phyloP scores from a whole-genome alignment of 345 rosid species.

The Lepidium aucheri region DNA sequence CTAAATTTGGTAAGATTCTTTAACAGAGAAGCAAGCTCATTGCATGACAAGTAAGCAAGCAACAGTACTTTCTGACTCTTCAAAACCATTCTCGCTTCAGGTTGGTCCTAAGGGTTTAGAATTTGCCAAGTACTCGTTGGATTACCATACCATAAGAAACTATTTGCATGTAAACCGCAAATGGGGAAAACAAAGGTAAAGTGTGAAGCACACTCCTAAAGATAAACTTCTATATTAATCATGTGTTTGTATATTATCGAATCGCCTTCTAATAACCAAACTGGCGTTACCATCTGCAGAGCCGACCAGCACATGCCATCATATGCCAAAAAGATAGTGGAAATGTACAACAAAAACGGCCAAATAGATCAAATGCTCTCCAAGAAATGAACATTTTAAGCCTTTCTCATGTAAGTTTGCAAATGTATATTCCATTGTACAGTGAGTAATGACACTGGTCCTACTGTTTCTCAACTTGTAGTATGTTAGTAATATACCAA shows the following conservation, averaged over 20 bases:
- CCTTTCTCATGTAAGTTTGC: constrained; percentile 13
- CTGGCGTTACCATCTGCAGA: constrained; percentile 34
- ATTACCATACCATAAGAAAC: constrained; percentile 95
- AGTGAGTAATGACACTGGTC: constrained; percentile 21
- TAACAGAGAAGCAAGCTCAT: neutral
- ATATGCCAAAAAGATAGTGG: constrained; percentile 74
- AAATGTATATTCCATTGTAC: neutral
- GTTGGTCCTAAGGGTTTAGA: constrained; percentile 95
- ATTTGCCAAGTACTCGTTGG: constrained; percentile 91
- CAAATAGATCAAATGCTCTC: constrained; percentile 70
- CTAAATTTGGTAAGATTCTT: constrained; percentile 58
- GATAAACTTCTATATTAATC: neutral
- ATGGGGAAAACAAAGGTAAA: constrained; percentile 86
- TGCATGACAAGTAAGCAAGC: neutral
- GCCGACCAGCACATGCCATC: constrained; percentile 73
- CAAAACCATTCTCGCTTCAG: constrained; percentile 31
- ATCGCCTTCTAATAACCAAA: neutral
- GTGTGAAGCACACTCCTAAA: neutral
- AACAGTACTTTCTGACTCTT: neutral
- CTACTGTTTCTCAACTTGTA: constrained; percentile 25
- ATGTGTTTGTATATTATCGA: neutral
- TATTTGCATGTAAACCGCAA: constrained; percentile 61
- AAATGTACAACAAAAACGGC: constrained; percentile 66
- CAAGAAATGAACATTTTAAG: constrained; percentile 24
- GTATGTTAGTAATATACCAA: constrained; percentile 19